Percentiles rank a stretch among this genome's conserved stretches.
phyloP scores from a whole-genome alignment of 2,329 filamentous ascomycete species.

The Aspergillus sp. region DNA sequence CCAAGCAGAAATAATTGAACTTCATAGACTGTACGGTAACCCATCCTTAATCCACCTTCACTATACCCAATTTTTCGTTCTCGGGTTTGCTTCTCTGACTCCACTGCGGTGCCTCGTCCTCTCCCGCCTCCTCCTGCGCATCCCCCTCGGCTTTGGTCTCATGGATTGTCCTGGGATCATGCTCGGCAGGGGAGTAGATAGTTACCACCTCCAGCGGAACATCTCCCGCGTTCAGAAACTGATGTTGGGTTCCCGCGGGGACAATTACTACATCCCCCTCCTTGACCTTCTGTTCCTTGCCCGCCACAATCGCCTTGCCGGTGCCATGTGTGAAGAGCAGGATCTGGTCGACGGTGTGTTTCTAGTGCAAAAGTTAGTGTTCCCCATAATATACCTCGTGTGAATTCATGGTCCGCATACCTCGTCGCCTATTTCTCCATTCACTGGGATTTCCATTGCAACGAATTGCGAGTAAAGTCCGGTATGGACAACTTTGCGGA shows the following conservation, averaged over 20 bases:
- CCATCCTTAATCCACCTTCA: conserved; percentile 37
- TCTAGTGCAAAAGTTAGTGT: conserved; percentile 15
- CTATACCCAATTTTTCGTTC: conserved; percentile 58
- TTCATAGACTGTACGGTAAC: not conserved
- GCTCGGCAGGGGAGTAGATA: conserved; percentile 64
- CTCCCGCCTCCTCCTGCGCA: conserved; percentile 60
- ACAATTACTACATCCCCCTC: conserved; percentile 62
- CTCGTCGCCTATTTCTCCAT: conserved; percentile 67
- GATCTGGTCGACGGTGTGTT: conserved; percentile 64
- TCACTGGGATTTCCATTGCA: conserved; percentile 64
- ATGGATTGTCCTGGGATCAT: conserved; percentile 60
- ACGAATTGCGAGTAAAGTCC: conserved; percentile 64
- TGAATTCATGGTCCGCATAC: conserved; percentile 33
- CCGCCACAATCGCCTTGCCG: conserved; percentile 59
- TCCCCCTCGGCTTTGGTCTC: conserved; percentile 64
- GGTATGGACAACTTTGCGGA: conserved; percentile 62
- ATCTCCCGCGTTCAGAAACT: conserved; percentile 63
- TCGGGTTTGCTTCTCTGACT: conserved; percentile 55
- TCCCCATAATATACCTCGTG: not conserved
- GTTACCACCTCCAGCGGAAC: conserved; percentile 62
- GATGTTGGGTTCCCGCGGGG: conserved; percentile 65
- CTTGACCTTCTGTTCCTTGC: conserved; percentile 57
- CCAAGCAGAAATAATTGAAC: too few species aligned
- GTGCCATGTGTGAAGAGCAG: conserved; percentile 63
- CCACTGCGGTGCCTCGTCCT: conserved; percentile 63